phyloP scores from a whole-genome alignment of 2,329 filamentous ascomycete species.

The Fusarium papillatum region DNA sequence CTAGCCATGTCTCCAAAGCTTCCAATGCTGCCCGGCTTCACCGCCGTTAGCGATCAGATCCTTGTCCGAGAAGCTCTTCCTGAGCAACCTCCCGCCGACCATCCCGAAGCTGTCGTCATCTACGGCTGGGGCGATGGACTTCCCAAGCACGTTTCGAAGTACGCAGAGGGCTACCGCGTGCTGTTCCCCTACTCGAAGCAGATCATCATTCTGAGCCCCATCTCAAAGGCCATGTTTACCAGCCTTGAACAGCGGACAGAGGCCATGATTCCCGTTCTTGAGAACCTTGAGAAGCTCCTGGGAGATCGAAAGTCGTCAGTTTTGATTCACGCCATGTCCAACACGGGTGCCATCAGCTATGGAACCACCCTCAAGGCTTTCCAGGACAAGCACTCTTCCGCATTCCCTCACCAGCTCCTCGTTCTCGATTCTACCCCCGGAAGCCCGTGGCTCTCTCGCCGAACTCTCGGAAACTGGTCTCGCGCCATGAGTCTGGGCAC shows the following conservation, averaged over 20 bases:
- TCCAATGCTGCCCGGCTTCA: slow-evolving; percentile 55
- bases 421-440: slow-evolving; percentile 68
- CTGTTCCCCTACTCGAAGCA: slow-evolving; percentile 66
- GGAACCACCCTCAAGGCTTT: slow-evolving; percentile 64
- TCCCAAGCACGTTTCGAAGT: slow-evolving; percentile 69
- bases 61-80: slow-evolving; percentile 55
- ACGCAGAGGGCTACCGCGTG: slow-evolving; percentile 63
- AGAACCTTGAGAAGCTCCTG: slow-evolving; percentile 41
- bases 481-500: slow-evolving; percentile 66
- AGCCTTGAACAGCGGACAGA: slow-evolving; percentile 57
- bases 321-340: slow-evolving; percentile 69
- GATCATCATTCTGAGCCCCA: slow-evolving; percentile 64
- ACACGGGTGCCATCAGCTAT: slow-evolving; percentile 68
- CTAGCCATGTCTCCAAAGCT: slow-evolving; percentile 35
- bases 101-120: slow-evolving; percentile 63
- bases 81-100: slow-evolving; percentile 32
- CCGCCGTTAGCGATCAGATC: slow-evolving; percentile 60
- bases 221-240: slow-evolving; percentile 60
- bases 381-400: slow-evolving; percentile 49
- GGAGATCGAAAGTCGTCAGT: slow-evolving; percentile 49
- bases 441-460: slow-evolving; percentile 54
- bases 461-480: slow-evolving; percentile 64
- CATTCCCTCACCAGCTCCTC: slow-evolving; percentile 62
- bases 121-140: slow-evolving; percentile 71
- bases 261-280: slow-evolving; percentile 60